These are phyloP conservation scores for Rhizopus delemar DNA, from an alignment of 371 early-diverging fungal species.

Conservation along the genomic window DNA sequence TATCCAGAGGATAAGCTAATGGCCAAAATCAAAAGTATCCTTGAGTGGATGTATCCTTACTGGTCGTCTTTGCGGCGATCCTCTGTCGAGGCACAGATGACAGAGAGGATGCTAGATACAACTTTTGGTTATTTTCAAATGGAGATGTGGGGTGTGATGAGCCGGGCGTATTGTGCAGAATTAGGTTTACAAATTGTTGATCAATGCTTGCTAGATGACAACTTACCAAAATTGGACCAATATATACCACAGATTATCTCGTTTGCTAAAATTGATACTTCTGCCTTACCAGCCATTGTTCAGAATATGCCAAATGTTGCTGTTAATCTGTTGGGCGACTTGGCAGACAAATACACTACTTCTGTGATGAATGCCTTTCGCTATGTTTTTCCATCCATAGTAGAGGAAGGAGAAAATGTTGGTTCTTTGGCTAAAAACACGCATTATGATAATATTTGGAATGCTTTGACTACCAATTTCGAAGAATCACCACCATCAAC, in stretches of 20 bases:
- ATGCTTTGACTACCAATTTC: too few relatives aligned
- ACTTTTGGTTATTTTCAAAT: conserved; percentile 47
- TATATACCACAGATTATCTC: conserved; percentile 21
- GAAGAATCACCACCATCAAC: too few relatives aligned
- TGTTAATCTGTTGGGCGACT: conserved; percentile 21
- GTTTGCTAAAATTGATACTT: conserved; percentile 19
- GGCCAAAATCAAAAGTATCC: conserved; percentile 33
- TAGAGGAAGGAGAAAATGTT: too few relatives aligned
- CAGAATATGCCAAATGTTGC: conserved; percentile 27
- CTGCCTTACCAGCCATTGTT: conserved; percentile 23
- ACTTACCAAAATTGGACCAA: conserved; percentile 30
- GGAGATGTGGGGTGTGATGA: conserved; percentile 34
- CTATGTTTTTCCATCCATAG: not conserved
- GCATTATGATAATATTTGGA: too few relatives aligned
- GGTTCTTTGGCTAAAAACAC: too few relatives aligned
- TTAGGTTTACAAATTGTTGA: conserved; percentile 37
- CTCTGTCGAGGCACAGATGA: conserved; percentile 24
- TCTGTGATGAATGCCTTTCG: not conserved
- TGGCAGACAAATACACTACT: conserved; percentile 23
- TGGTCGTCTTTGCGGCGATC: conserved; percentile 36
- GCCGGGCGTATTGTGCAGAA: conserved; percentile 37
- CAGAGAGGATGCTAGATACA: conserved; percentile 31
- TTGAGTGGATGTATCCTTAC: conserved; percentile 44
- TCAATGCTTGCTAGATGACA: conserved; percentile 28
- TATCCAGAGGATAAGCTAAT: conserved; percentile 43